Evolutionary conservation across 106 monocot species (phyloP), one percentile per base, ranked within the genome.

Genomic region (Phalaenopsis aphrodite): DNA sequence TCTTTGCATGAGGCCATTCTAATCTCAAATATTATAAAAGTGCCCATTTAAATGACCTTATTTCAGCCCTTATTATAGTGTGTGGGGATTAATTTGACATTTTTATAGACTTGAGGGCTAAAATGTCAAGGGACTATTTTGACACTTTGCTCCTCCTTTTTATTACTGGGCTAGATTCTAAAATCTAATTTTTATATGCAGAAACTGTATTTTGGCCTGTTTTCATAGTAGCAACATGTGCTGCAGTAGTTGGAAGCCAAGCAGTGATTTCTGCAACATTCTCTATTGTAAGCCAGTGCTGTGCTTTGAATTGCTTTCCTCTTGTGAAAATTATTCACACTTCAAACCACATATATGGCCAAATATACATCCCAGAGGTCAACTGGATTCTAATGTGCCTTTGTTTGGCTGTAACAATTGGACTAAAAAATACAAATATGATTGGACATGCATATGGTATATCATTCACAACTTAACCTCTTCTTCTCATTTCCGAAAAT

Each of bases 361-460:
- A 91, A 78, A 87, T 91, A 67, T 94, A 91, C 72, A 94, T 91
- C 43, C 94, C 94, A 67, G 94, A 94, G 78, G 57, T 94, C 80
- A 94, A 94, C 72, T 91, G 91, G 94, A 86, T 87, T 36, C 88
- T 94, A 41, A 91, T 94, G 91, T 84, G 81, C 74, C 75, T 89
- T 11, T 94, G 91, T 79, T 79, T 94, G 47, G 88, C 89, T 36
- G 82, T 91, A 43, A 94, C 87, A 11, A 42, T 91, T 72, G 94
- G 94, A 17, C 74, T 88, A 41, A 80, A 87, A 85, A 78, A 89
- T 78, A 90, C 91, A 11, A 91, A 86, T 79, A 79, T 78, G 37
- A 94, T 94, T 49, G 91, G 89, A 47, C 83, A 94, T 85, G 94
- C 94, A 67, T 94, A 91, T 81, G 94, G 94, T 89, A 89, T 39